Evolutionary conservation across 2,329 filamentous ascomycete genomes (phyloP).

Genomic region (Stemphylium lycopersici): DNA sequence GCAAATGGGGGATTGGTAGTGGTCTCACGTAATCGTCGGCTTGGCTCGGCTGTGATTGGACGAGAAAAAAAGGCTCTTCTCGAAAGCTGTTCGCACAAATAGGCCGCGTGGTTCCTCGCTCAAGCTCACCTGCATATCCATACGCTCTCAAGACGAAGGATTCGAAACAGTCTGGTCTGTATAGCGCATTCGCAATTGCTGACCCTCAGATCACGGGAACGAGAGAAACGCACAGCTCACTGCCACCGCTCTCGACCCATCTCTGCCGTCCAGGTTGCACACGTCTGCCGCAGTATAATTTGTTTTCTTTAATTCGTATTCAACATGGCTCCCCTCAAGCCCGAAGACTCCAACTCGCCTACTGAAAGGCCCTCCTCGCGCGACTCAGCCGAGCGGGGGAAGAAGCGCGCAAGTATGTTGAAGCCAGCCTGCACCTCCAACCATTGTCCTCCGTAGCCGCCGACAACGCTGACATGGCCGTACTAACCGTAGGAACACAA

Average conservation of each 20-base stretch:
- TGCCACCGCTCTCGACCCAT: not conserved
- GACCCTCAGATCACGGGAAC: not conserved
- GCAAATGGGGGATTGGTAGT: not conserved
- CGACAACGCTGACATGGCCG: slow-evolving; percentile 32
- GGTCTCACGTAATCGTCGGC: slow-evolving; percentile 9
- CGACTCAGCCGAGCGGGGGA: slow-evolving; percentile 45
- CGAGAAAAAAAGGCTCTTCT: slow-evolving; percentile 1
- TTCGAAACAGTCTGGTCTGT: slow-evolving; percentile 3
- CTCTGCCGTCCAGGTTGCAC: not conserved
- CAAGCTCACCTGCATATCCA: slow-evolving; percentile 1
- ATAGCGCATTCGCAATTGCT: slow-evolving; percentile 2
- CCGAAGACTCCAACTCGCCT: slow-evolving; percentile 21
- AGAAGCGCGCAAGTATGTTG: slow-evolving; percentile 48
- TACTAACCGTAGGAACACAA: slow-evolving; percentile 65
- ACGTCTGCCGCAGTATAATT: not conserved
- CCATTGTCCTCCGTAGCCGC: slow-evolving; percentile 8
- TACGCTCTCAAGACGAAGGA: not conserved
- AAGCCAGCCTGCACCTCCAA: not conserved
- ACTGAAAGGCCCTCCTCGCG: slow-evolving; percentile 32
- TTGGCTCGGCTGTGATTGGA: slow-evolving; percentile 8
- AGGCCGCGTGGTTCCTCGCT: slow-evolving; percentile 7
- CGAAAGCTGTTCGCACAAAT: slow-evolving; percentile 4
- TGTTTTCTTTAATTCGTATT: not conserved
- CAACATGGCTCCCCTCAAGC: slow-evolving; percentile 30
- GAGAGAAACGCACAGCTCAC: not conserved